Evolutionary conservation across 1,284 basidiomycete genomes (phyloP), one percentile per base, ranked within the genome.

Genomic region (Apiotrichum siamense): DNA sequence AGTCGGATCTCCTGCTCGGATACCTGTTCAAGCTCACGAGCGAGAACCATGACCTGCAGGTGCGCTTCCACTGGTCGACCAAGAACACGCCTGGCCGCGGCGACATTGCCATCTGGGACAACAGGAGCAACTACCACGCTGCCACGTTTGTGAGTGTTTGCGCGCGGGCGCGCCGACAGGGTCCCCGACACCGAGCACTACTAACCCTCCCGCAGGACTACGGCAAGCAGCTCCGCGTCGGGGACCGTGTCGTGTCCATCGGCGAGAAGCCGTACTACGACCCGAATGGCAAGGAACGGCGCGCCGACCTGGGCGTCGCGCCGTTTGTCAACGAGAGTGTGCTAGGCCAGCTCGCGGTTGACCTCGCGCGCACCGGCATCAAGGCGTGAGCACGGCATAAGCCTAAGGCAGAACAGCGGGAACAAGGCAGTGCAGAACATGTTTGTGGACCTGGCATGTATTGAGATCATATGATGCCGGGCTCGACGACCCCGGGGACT

Each of bases 221-320:
- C 57, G 69, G 64, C 18, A 63, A 74, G 12, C 42, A 51, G 11
- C 57, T 67, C 13, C 77, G 84, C 4, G 67, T 75, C 26, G 84
- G 83, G 6, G 78, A 83, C 59, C 76, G 84, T 13, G 80, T 81
- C 11, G 81, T 84, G 43, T 78, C 78, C 50, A 62, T 84, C 23
- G 84, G 84, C 23, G 84, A 86, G 69, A 75, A 69, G 52, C 84
- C 84, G 0, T 84, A 76, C 73, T 79, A 80, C 31, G 63, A 64
- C 50, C 61, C 63, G 12, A 54, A 63, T 20, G 56, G 57, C 9
- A 44, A 43, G 20, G 38, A 46, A 3, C 50, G 62, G 18, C 52
- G 60, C 12, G 60, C 32, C 11, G 44, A 26, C 11, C 41, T 43
- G 12, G 41, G 12, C 23, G 11, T 38, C 23, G n/a, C 37, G 13